Conservation (phyloP, 2,329 filamentous ascomycete genomes). For the Hypoxylon sp. region DNA sequence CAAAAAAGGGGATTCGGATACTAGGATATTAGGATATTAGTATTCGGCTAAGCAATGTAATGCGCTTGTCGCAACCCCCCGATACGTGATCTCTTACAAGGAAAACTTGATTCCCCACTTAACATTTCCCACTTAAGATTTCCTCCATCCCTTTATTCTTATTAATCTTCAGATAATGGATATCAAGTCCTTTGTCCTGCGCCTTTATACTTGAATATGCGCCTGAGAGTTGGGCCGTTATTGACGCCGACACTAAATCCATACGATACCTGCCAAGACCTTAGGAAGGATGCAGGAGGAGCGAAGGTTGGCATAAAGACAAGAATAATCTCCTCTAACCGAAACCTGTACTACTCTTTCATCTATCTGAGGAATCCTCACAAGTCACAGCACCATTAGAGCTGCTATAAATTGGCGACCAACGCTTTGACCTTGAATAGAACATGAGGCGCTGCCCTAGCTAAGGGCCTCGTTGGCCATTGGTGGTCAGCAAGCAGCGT, state of each 20-base stretch:
- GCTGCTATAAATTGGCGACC: background rate
- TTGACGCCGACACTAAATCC: background rate
- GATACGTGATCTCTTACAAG: background rate
- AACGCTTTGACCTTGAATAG: background rate
- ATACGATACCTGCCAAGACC: background rate
- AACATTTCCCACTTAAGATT: background rate
- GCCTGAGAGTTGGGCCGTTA: background rate
- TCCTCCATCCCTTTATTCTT: background rate
- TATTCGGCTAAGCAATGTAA: background rate
- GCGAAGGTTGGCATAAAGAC: background rate
- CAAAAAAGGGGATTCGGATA: background rate
- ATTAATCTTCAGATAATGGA: no score
- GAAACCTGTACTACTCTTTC: constrained; percentile 12
- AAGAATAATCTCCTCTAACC: background rate
- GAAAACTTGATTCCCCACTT: background rate
- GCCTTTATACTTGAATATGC: background rate
- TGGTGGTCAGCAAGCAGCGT: background rate
- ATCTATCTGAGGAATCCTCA: background rate
- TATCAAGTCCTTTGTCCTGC: no score
- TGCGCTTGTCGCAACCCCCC: background rate
- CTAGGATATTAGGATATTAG: background rate
- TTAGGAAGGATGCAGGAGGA: background rate
- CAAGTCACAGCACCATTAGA: background rate
- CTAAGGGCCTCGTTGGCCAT: background rate
- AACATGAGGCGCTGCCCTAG: background rate